phyloP scores from a whole-genome alignment of 805 yeast species.

The Middelhovenomyces tepae region DNA sequence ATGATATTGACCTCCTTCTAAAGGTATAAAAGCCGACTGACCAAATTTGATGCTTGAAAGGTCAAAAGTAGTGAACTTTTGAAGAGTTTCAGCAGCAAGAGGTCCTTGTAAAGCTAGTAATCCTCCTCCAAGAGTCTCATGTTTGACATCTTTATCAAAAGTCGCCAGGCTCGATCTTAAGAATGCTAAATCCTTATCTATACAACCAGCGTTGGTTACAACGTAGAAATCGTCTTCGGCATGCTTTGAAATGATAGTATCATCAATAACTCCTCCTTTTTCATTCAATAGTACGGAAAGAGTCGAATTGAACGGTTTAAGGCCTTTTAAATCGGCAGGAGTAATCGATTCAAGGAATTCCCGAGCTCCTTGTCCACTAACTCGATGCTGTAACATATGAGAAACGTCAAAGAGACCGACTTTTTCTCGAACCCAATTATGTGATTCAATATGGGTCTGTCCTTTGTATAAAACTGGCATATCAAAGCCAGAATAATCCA shows the following conservation, averaged over 20 bases:
- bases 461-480: constrained; percentile 88
- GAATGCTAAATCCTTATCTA: constrained; percentile 68
- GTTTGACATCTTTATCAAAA: constrained; percentile 26
- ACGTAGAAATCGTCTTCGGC: constrained; percentile 64
- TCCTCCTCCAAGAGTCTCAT: constrained; percentile 46
- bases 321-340: constrained; percentile 69
- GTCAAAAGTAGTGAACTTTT: constrained; percentile 51
- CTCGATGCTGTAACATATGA: constrained; percentile 89
- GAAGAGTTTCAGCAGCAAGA: constrained; percentile 56
- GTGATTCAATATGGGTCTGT: constrained; percentile 88
- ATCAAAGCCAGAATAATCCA: constrained; percentile 90
- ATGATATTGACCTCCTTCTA: constrained; percentile 44
- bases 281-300: constrained; percentile 64
- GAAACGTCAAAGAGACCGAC: constrained; percentile 95
- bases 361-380: constrained; percentile 60
- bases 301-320: constrained; percentile 55
- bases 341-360: constrained; percentile 68
- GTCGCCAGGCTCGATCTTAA: constrained; percentile 42
- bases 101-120: constrained; percentile 94
- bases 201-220: constrained; percentile 94
- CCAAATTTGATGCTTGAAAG: constrained; percentile 68
- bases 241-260: constrained; percentile 81
- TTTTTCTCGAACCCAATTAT: constrained; percentile 81
- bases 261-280: constrained; percentile 88
- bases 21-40: constrained; percentile 41